Percentiles rank a stretch among this genome's conserved stretches.
Evolutionary conservation across 495 filamentous ascomycete species (phyloP).

Genomic region (Terfezia claveryi): DNA sequence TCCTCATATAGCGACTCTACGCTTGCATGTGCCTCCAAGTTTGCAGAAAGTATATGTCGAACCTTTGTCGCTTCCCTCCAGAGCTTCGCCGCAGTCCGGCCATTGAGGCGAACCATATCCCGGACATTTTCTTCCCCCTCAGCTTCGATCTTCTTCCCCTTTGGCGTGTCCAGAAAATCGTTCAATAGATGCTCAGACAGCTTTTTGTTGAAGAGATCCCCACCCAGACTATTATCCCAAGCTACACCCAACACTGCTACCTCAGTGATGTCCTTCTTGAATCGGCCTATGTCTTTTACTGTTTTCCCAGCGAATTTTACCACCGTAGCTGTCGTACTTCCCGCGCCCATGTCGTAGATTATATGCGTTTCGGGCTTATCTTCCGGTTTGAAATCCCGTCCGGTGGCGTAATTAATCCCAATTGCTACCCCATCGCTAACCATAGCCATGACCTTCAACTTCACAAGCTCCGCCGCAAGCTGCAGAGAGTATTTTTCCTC

Average conservation of each 20-base stretch:
- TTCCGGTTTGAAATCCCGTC: constrained; percentile 65
- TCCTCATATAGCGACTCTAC: constrained; percentile 84
- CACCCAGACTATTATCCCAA: constrained; percentile 78
- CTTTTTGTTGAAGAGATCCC: constrained; percentile 68
- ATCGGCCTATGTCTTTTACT: constrained; percentile 80
- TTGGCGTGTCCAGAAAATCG: constrained; percentile 48
- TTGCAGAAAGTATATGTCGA: constrained; percentile 82
- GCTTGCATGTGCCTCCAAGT: constrained; percentile 52
- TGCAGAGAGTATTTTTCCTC: constrained; percentile 30
- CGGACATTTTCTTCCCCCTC: constrained; percentile 27
- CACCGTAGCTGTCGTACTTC: constrained; percentile 87
- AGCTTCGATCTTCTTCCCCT: constrained; percentile 39
- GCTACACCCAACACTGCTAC: constrained; percentile 64
- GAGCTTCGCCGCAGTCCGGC: constrained; percentile 66
- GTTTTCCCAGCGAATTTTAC: constrained; percentile 69
- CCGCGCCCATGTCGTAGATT: constrained; percentile 94
- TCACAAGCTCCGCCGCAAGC: no score
- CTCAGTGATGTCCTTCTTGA: constrained; percentile 93
- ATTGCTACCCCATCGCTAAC: no score
- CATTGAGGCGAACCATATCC: constrained; percentile 44
- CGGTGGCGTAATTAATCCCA: constrained; percentile 72
- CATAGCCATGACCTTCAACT: no score
- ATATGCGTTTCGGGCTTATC: constrained; percentile 79
- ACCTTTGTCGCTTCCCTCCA: constrained; percentile 77
- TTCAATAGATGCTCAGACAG: constrained; percentile 72